Percentiles rank a stretch among this genome's conserved stretches.
Conservation (phyloP, 2,329 filamentous ascomycete species). For the Fusarium poae region DNA sequence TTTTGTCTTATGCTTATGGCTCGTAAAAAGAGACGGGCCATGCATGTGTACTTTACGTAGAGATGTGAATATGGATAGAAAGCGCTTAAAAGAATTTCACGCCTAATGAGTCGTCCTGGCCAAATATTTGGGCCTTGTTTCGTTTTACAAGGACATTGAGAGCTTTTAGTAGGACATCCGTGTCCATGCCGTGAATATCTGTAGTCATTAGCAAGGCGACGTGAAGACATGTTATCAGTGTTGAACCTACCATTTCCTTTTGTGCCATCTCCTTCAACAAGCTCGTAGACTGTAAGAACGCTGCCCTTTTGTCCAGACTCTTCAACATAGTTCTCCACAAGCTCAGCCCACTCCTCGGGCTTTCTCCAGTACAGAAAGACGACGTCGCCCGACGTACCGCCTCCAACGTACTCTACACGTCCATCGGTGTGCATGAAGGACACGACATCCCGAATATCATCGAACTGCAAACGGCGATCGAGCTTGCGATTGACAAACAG, state of each 20-base stretch:
- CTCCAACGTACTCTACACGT: slow-evolving; percentile 73
- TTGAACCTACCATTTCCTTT: slow-evolving; percentile 69
- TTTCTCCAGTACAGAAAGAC: slow-evolving; percentile 87
- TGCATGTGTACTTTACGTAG: slow-evolving; percentile 34
- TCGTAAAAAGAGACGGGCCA: slow-evolving; percentile 12
- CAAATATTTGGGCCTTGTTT: slow-evolving; percentile 94
- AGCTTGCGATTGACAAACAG: slow-evolving; percentile 71
- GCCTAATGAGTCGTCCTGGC: slow-evolving; percentile 86
- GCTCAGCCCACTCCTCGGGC: slow-evolving; percentile 89
- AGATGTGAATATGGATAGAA: slow-evolving; percentile 31
- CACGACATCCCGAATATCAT: slow-evolving; percentile 69
- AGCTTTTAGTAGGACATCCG: slow-evolving; percentile 82
- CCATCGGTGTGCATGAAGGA: slow-evolving; percentile 71
- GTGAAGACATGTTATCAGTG: neutral
- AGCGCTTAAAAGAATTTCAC: slow-evolving; percentile 91
- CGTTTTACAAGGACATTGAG: slow-evolving; percentile 86
- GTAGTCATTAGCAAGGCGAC: slow-evolving; percentile 19
- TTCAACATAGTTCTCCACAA: slow-evolving; percentile 85
- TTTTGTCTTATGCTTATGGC: slow-evolving; percentile 6
- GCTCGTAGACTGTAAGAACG: slow-evolving; percentile 92
- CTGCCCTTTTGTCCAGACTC: slow-evolving; percentile 88
- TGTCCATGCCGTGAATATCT: slow-evolving; percentile 93
- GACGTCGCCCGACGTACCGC: slow-evolving; percentile 56
- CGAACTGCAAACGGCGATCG: slow-evolving; percentile 62
- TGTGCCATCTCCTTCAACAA: slow-evolving; percentile 87